A percentile compares a stretch with the other conserved stretches of the same genome.
phyloP scores from a whole-genome alignment of 306 rosid genomes.

The Geum urbanum region DNA sequence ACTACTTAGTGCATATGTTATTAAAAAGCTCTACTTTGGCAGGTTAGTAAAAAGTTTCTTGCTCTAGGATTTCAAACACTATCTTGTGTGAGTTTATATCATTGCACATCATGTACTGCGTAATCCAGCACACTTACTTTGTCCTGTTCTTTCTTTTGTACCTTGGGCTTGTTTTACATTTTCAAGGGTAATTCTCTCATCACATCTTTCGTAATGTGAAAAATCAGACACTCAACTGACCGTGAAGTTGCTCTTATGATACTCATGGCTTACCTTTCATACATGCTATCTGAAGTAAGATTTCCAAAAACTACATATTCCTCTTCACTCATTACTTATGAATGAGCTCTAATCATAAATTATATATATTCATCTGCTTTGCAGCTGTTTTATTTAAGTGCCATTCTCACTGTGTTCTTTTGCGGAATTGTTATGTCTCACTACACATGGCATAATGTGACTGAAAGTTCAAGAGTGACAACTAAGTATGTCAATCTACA shows the following conservation, averaged over 20 bases:
- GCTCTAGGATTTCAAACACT: too few relatives aligned
- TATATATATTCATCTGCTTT: conserved; percentile 20
- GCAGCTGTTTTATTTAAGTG: conserved; percentile 91
- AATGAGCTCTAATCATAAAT: conserved; percentile 9
- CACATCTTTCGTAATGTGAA: conserved; percentile 4
- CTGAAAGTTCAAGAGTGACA: conserved; percentile 91
- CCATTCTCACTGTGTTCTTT: conserved; percentile 93
- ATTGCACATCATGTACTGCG: background rate
- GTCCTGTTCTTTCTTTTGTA: background rate
- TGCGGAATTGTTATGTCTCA: conserved; percentile 99
- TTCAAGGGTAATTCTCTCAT: conserved; percentile 5
- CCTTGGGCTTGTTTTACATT: background rate
- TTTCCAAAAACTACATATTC: conserved; percentile 8
- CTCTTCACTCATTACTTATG: background rate
- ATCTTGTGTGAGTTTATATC: too few relatives aligned
- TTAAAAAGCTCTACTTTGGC: conserved; percentile 76
- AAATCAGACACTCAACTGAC: conserved; percentile 77
- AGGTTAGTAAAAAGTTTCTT: conserved; percentile 50
- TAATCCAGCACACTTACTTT: background rate
- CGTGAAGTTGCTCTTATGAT: conserved; percentile 98
- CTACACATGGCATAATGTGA: conserved; percentile 98
- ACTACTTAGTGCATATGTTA: conserved; percentile 70
- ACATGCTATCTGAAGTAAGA: conserved; percentile 85
- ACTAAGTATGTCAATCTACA: conserved; percentile 62
- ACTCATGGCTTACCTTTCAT: conserved; percentile 96